Evolutionary conservation across 2,329 filamentous ascomycete species (phyloP).

Genomic region (Sporothrix brunneoviolacea): DNA sequence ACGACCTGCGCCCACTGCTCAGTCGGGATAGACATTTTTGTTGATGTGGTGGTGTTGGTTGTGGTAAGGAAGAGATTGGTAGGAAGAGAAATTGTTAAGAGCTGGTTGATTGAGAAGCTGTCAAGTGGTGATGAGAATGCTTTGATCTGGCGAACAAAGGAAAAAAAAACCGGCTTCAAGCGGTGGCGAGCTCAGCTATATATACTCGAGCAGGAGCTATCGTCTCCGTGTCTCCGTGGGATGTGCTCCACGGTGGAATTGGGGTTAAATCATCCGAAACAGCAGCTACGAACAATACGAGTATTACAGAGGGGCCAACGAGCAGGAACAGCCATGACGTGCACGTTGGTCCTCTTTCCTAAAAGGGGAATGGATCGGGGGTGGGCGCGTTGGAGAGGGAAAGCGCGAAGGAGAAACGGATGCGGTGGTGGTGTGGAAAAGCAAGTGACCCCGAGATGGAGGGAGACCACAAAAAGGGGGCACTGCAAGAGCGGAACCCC

Average conservation of each 20-base stretch:
- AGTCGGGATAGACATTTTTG: constrained; percentile 55
- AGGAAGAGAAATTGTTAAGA: not conserved
- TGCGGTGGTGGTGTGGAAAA: not conserved
- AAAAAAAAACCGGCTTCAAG: not conserved
- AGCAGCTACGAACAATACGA: constrained; percentile 9
- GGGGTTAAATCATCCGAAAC: not conserved
- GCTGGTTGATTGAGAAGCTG: not conserved
- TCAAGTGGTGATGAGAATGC: not conserved
- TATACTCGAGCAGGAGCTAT: constrained; percentile 5
- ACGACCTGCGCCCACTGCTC: constrained; percentile 91
- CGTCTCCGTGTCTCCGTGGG: constrained; percentile 7
- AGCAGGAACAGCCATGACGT: not conserved
- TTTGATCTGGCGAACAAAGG: constrained; percentile 1
- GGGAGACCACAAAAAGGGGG: not conserved
- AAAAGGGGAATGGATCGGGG: not conserved
- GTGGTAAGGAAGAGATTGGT: not conserved
- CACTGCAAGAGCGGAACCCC: not conserved
- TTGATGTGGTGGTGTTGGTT: constrained; percentile 4
- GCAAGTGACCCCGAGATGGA: not conserved
- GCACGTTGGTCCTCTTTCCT: not conserved
- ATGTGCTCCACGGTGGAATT: not conserved
- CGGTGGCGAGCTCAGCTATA: constrained; percentile 7
- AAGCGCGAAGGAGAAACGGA: constrained; percentile 11
- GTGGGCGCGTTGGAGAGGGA: constrained; percentile 1
- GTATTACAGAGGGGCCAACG: not conserved